Evolutionary conservation across 2,329 filamentous ascomycete genomes (phyloP).

Genomic region (Xylaria sp.): DNA sequence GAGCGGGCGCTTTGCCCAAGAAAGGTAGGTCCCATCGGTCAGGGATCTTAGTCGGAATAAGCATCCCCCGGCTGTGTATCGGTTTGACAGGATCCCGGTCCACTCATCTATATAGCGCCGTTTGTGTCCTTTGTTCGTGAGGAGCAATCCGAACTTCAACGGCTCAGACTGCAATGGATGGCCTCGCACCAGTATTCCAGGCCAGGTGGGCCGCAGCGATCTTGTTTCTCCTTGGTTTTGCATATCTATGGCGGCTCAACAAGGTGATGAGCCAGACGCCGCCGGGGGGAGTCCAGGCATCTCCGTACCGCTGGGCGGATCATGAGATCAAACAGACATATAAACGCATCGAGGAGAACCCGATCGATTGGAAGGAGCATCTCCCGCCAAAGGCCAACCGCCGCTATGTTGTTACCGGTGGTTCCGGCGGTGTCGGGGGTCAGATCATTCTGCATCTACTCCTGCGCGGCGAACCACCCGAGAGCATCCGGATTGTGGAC

Average conservation of each 20-base stretch:
- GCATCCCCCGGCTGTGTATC: slow-evolving; percentile 5
- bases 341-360: slow-evolving; percentile 45
- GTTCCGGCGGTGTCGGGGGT: slow-evolving; percentile 59
- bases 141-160: slow-evolving; percentile 3
- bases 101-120: not conserved
- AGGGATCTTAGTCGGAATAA: slow-evolving; percentile 22
- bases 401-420: slow-evolving; percentile 53
- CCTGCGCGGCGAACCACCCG: slow-evolving; percentile 57
- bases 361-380: slow-evolving; percentile 46
- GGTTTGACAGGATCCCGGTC: not conserved
- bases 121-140: not conserved
- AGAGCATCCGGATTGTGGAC: slow-evolving; percentile 60
- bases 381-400: slow-evolving; percentile 51
- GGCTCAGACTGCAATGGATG: slow-evolving; percentile 29
- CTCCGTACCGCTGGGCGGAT: slow-evolving; percentile 49
- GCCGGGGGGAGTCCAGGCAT: slow-evolving; percentile 42
- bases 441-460: slow-evolving; percentile 61
- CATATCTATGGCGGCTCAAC: slow-evolving; percentile 50
- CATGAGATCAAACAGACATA: slow-evolving; percentile 49
- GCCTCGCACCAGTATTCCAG: slow-evolving; percentile 26
- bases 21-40: slow-evolving; percentile 27
- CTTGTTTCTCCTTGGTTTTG: slow-evolving; percentile 37
- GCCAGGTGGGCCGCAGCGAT: slow-evolving; percentile 33
- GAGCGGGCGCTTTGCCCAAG: slow-evolving; percentile 22
- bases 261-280: slow-evolving; percentile 48